Evolutionary conservation across 2,329 filamentous ascomycete genomes (phyloP).

Genomic region (Hansfordia pulvinata): DNA sequence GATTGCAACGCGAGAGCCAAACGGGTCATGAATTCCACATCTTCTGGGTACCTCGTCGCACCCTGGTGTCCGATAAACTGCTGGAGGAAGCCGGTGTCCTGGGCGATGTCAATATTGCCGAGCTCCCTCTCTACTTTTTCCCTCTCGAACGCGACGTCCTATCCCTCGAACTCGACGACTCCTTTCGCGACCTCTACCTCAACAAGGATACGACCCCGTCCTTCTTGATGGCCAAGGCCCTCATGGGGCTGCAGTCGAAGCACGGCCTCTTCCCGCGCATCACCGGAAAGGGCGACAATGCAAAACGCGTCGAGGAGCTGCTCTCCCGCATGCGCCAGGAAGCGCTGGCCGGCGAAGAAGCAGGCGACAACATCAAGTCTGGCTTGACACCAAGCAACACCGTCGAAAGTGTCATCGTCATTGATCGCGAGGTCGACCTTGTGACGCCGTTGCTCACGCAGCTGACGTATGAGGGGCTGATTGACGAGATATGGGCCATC

Average conservation of each 20-base stretch:
- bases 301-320: constrained; percentile 75
- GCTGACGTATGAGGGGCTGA: constrained; percentile 87
- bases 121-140: constrained; percentile 81
- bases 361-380: constrained; percentile 42
- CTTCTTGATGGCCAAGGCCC: constrained; percentile 74
- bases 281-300: constrained; percentile 90
- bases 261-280: constrained; percentile 92
- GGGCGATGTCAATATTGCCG: constrained; percentile 79
- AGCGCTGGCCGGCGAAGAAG: constrained; percentile 65
- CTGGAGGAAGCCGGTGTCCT: constrained; percentile 87
- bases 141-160: constrained; percentile 84
- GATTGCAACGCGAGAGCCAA: constrained; percentile 74
- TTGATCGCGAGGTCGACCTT: constrained; percentile 90
- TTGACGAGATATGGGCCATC: constrained; percentile 88
- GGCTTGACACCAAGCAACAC: constrained; percentile 74
- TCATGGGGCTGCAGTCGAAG: constrained; percentile 87
- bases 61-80: constrained; percentile 78
- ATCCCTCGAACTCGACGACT: constrained; percentile 78
- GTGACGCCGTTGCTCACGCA: constrained; percentile 87
- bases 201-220: constrained; percentile 84
- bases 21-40: constrained; percentile 93
- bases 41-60: constrained; percentile 89
- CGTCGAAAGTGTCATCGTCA: constrained; percentile 83
- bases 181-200: constrained; percentile 79
- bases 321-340: constrained; percentile 87